Evolutionary conservation across 129 eudicot genomes (phyloP).

Genomic region (Flaveria bidentis): DNA sequence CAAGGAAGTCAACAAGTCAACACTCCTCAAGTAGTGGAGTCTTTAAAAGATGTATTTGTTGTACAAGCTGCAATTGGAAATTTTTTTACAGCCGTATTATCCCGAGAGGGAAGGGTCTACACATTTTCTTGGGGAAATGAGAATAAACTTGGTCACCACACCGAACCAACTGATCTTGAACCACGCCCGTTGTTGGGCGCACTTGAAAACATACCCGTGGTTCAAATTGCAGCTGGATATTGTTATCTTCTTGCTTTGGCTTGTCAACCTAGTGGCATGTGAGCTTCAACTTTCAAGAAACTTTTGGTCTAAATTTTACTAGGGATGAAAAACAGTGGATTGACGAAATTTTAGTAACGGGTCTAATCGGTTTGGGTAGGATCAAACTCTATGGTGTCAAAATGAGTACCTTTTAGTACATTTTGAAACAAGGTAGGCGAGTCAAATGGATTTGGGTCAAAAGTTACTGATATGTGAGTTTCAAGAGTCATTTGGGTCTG

Average conservation of each 20-base stretch:
- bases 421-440: no score
- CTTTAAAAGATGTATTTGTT: constrained; percentile 82
- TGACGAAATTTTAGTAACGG: background rate
- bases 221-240: constrained; percentile 97
- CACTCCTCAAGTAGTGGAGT: constrained; percentile 82
- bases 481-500: background rate
- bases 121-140: constrained; percentile 97
- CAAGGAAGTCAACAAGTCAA: constrained; percentile 69
- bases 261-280: constrained; percentile 92
- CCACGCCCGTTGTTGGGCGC: constrained; percentile 83
- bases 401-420: background rate
- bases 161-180: constrained; percentile 70
- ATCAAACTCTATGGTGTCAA: background rate
- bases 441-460: background rate
- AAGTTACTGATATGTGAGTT: background rate
- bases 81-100: constrained; percentile 88
- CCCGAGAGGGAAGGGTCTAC: constrained; percentile 88
- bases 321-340: background rate
- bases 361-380: background rate
- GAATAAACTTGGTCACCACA: constrained; percentile 91
- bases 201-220: constrained; percentile 83
- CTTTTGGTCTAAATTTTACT: constrained; percentile 5
- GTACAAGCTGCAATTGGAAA: constrained; percentile 98
- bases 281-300: constrained; percentile 37
- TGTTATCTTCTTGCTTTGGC: constrained; percentile 94